Evolutionary conservation across 345 rosid species (phyloP), one percentile per base, ranked within the genome.

Genomic region (Eucalyptus erythrocorys): DNA sequence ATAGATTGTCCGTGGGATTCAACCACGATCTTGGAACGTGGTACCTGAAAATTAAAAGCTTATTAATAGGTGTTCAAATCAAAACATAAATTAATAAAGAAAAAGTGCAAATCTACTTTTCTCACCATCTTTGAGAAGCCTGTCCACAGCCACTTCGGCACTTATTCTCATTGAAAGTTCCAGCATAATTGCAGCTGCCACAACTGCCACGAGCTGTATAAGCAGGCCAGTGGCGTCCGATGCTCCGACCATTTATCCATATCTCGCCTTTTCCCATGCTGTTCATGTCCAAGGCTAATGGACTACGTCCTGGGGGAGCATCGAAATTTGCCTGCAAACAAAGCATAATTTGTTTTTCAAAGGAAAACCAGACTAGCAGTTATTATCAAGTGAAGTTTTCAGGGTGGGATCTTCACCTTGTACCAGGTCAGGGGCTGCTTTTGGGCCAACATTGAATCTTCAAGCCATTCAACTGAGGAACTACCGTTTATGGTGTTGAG

Each of bases 21-120:
- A 98, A 89, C 99, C 99, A 97, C 34, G 99, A 95, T 43, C 93
- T 95, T 4, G 99, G 99, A 55, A 97, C 93, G 90, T 97, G 99
- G 91, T 98, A 98, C 97, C 99, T 97, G 90, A 85, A 88, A 92
- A 21, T 16, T 14, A 34, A 55, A 13, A 13, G 84, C 47, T 80
- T n/a, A 40, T 48, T 21, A 59, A 13, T 26, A 37, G 24, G 14
- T 27, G 51, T 43, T 22, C 34, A 42, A 32, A 87, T 87, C n/a
- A 61, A 30, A 76, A 76, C 6, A 34, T 40, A 50, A 21, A 42
- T 76, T 24, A 26, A 47, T 47, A 57, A 49, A 32, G 45, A 22
- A 24, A 21, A 10, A 37, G 86, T 50, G 45, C 48, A 43, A 22
- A 19, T 87, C 37, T 30, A 88, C 13, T 88, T 79, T 88, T 59